These are phyloP conservation scores for Talaromyces trachyspermus DNA, from an alignment of 495 filamentous ascomycete genomes.

Conservation along the genomic window DNA sequence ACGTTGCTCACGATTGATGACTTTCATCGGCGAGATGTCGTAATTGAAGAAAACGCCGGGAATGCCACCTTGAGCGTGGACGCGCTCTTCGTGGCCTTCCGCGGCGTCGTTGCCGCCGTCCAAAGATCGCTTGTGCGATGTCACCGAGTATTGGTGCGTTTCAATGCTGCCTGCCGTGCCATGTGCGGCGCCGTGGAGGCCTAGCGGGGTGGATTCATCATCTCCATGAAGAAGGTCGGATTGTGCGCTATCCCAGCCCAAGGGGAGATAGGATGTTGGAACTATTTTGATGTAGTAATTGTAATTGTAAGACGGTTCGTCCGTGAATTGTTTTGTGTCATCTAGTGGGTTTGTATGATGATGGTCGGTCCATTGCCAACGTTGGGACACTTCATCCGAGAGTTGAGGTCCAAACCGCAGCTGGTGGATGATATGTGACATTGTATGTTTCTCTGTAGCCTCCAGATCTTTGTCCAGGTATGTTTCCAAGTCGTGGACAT, in stretches of 20 bases:
- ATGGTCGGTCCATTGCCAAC: conserved; percentile 80
- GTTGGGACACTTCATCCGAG: conserved; percentile 57
- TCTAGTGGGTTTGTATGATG: conserved; percentile 94
- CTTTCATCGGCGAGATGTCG: conserved; percentile 99
- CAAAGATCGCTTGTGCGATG: conserved; percentile 84
- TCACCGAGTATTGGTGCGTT: conserved; percentile 96
- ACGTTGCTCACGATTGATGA: conserved; percentile 90
- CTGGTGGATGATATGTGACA: conserved; percentile 83
- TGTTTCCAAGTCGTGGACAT: conserved; percentile 93
- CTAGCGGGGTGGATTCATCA: conserved; percentile 51
- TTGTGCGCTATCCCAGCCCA: conserved; percentile 63
- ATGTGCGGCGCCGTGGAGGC: conserved; percentile 49
- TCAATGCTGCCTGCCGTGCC: conserved; percentile 73
- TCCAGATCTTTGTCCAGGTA: conserved; percentile 58
- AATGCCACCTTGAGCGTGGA: conserved; percentile 85
- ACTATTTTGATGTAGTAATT: conserved; percentile 99
- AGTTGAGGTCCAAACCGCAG: conserved; percentile 92
- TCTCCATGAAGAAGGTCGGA: conserved; percentile 39
- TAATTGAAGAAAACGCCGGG: conserved; percentile 98
- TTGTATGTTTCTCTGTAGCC: conserved; percentile 64
- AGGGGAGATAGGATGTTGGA: conserved; percentile 83
- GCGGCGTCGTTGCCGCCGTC: conserved; percentile 70
- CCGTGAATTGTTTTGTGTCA: conserved; percentile 63
- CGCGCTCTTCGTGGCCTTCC: conserved; percentile 80
- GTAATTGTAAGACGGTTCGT: conserved; percentile 82